A percentile compares a stretch with the other conserved stretches of the same genome.
These are phyloP conservation scores for Pseudozyma sp. DNA, from an alignment of 1,284 basidiomycete genomes.

Conservation along the genomic window DNA sequence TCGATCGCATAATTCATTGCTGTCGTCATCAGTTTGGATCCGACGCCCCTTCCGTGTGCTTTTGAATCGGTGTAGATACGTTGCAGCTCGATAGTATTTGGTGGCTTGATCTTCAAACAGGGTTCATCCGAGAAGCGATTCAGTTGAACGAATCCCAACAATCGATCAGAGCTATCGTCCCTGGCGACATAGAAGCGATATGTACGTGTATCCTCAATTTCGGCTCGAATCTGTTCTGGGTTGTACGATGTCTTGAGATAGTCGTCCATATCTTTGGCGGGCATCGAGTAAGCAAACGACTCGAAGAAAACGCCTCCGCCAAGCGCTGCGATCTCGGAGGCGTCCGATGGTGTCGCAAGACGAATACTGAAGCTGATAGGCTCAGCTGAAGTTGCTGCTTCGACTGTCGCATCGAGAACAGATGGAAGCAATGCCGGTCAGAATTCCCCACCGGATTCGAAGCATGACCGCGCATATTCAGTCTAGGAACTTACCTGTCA, in stretches of 20 bases:
- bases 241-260: conserved; percentile 40
- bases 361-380: conserved; percentile 17
- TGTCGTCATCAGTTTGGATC: conserved; percentile 14
- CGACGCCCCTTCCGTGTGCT: conserved; percentile 36
- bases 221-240: conserved; percentile 11
- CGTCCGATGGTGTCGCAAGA: conserved; percentile 12
- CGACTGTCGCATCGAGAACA: background rate
- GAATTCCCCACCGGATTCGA: background rate
- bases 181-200: conserved; percentile 28
- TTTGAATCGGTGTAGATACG: conserved; percentile 43
- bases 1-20: conserved; percentile 19
- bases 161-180: conserved; percentile 9
- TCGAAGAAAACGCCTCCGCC: conserved; percentile 30
- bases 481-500: conserved; percentile 18
- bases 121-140: conserved; percentile 29
- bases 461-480: background rate
- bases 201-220: conserved; percentile 18
- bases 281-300: conserved; percentile 38
- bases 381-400: conserved; percentile 7
- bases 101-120: conserved; percentile 29
- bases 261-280: conserved; percentile 31
- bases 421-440: background rate
- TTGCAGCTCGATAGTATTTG: conserved; percentile 33
- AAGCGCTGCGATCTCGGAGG: conserved; percentile 30
- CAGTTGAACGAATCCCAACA: conserved; percentile 36